Evolutionary conservation across 2,329 filamentous ascomycete genomes (phyloP).

Genomic region (Dryadomyces quercivorus): DNA sequence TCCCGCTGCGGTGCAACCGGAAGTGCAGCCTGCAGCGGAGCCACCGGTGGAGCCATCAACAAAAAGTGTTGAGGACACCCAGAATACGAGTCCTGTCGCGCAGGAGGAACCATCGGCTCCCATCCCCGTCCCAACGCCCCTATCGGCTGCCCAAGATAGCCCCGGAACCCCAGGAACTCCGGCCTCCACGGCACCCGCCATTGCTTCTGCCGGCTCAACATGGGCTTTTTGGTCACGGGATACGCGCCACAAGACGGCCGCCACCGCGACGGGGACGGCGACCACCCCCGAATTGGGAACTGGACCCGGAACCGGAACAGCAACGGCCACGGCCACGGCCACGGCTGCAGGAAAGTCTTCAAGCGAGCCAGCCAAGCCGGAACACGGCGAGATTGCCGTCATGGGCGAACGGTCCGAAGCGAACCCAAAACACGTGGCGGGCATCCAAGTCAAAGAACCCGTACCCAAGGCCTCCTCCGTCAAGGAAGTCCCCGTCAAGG

Average conservation of each 20-base stretch:
- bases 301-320: too few relatives aligned
- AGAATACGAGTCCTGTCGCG: slow-evolving; percentile 25
- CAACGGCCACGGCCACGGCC: too few relatives aligned
- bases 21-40: neutral
- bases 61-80: slow-evolving; percentile 4
- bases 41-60: slow-evolving; percentile 3
- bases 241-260: slow-evolving; percentile 23
- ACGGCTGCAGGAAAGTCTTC: neutral
- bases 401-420: slow-evolving; percentile 44
- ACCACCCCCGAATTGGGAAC: too few relatives aligned
- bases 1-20: neutral
- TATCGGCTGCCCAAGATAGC: slow-evolving; percentile 3
- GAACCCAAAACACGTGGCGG: slow-evolving; percentile 35
- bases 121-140: slow-evolving; percentile 13
- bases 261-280: slow-evolving; percentile 6
- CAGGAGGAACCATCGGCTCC: slow-evolving; percentile 22
- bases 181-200: slow-evolving; percentile 21
- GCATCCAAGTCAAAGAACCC: slow-evolving; percentile 27
- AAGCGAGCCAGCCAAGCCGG: slow-evolving; percentile 13
- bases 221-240: slow-evolving; percentile 76
- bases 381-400: slow-evolving; percentile 43
- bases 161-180: neutral
- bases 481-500: slow-evolving; percentile 20
- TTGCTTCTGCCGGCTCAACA: slow-evolving; percentile 43
- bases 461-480: slow-evolving; percentile 21